Evolutionary conservation across 2,329 filamentous ascomycete species (phyloP).

Genomic region (Talaromyces pinophilus): DNA sequence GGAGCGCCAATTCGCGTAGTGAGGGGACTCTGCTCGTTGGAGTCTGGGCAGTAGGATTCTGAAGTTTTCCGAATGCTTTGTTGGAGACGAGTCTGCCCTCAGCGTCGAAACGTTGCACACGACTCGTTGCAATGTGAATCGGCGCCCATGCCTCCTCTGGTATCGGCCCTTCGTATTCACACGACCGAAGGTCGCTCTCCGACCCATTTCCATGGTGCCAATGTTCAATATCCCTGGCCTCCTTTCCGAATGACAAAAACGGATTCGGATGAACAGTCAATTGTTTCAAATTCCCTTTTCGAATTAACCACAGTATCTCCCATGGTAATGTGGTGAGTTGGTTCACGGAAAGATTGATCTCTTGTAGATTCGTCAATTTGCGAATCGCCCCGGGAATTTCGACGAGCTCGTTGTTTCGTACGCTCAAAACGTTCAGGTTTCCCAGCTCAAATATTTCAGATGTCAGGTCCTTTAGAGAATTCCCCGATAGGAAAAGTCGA

Average conservation of each 20-base stretch:
- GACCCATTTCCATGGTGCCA: conserved; percentile 33
- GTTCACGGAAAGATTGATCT: conserved; percentile 50
- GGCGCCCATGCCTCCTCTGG: conserved; percentile 38
- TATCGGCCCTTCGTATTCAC: conserved; percentile 31
- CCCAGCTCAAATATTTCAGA: conserved; percentile 46
- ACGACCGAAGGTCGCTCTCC: conserved; percentile 23
- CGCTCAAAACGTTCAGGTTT: conserved; percentile 46
- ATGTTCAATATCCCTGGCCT: conserved; percentile 30
- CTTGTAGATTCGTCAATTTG: conserved; percentile 44
- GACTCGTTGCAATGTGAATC: conserved; percentile 41
- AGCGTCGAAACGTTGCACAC: conserved; percentile 36
- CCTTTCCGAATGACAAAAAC: conserved; percentile 36
- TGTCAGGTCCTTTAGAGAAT: conserved; percentile 40
- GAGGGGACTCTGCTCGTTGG: conserved; percentile 37
- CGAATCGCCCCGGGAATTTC: conserved; percentile 46
- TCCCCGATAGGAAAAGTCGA: conserved; percentile 47
- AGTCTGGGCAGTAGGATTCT: background rate
- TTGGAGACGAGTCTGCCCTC: conserved; percentile 33
- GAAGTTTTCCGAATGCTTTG: conserved; percentile 16
- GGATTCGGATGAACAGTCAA: conserved; percentile 45
- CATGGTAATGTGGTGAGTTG: conserved; percentile 46
- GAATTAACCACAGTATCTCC: conserved; percentile 47
- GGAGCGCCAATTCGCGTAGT: conserved; percentile 46
- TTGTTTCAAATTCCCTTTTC: conserved; percentile 41
- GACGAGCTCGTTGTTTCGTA: conserved; percentile 49